A percentile compares a stretch with the other conserved stretches of the same genome.
phyloP scores from a whole-genome alignment of 1,139 yeast species.

The Candida glucosophila region DNA sequence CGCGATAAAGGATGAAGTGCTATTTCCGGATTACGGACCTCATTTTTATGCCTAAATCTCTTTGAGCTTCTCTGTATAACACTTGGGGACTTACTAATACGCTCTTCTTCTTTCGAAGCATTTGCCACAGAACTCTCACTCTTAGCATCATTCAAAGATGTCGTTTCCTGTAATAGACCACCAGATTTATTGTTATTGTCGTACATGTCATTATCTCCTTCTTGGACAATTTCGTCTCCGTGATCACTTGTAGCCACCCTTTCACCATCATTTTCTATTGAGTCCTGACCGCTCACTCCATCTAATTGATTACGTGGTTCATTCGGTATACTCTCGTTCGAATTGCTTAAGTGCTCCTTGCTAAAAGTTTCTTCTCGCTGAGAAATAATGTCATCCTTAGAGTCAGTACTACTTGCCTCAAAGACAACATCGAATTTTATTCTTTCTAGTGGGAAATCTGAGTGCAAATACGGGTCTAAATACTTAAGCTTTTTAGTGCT shows the following conservation, averaged over 20 bases:
- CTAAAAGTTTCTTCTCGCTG: constrained; percentile 1
- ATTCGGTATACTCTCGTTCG: background rate
- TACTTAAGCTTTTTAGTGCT: constrained; percentile 26
- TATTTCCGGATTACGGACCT: constrained; percentile 9
- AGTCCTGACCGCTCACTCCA: background rate
- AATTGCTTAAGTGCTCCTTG: no score
- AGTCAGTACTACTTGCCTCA: no score
- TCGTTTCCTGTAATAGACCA: no score
- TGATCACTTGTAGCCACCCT: background rate
- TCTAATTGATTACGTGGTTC: background rate
- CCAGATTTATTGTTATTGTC: no score
- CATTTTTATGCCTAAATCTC: constrained; percentile 21
- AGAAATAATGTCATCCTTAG: no score
- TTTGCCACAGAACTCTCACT: no score
- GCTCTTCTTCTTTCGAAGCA: no score
- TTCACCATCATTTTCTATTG: background rate
- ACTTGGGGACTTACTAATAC: no score
- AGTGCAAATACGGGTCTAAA: constrained; percentile 43
- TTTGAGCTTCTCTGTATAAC: constrained; percentile 28
- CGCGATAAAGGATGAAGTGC: constrained; percentile 13
- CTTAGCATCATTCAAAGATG: no score
- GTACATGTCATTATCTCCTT: no score
- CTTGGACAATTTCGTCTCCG: no score
- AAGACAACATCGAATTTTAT: constrained; percentile 22
- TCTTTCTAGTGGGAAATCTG: constrained; percentile 40